phyloP scores from a whole-genome alignment of 2,329 filamentous ascomycete species.

The Aspergillus fijiensis region DNA sequence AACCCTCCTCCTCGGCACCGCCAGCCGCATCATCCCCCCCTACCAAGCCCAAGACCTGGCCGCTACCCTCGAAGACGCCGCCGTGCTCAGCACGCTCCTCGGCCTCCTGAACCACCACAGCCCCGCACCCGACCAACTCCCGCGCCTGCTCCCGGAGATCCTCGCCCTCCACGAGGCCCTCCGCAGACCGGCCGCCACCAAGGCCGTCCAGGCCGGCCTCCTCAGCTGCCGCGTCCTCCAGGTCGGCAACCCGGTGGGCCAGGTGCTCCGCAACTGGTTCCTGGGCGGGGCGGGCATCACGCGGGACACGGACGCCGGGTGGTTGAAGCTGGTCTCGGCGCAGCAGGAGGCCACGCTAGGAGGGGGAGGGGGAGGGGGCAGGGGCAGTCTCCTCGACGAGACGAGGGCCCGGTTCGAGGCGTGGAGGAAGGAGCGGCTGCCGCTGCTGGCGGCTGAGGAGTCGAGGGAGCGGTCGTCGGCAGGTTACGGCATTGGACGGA shows the following conservation, averaged over 20 bases:
- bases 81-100: slow-evolving; percentile 1
- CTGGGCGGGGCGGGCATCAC: neutral
- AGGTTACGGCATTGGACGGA: neutral
- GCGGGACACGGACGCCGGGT: neutral
- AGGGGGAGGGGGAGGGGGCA: neutral
- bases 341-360: neutral
- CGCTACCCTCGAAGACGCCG: neutral
- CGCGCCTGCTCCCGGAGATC: neutral
- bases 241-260: neutral
- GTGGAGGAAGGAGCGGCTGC: neutral
- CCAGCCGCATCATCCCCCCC: neutral
- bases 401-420: neutral
- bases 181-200: neutral
- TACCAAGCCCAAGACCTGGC: slow-evolving; percentile 1
- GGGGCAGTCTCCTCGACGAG: neutral
- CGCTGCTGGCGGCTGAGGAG: neutral
- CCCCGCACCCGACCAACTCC: neutral
- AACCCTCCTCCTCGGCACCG: neutral
- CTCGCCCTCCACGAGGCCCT: neutral
- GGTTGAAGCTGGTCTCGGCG: neutral
- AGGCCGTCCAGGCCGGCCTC: neutral
- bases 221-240: neutral
- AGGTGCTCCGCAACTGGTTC: neutral
- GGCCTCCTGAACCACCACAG: neutral
- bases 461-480: neutral